A percentile compares a stretch with the other conserved stretches of the same genome.
Evolutionary conservation across 257 asterid species (phyloP).

Genomic region (Petunia secreta): DNA sequence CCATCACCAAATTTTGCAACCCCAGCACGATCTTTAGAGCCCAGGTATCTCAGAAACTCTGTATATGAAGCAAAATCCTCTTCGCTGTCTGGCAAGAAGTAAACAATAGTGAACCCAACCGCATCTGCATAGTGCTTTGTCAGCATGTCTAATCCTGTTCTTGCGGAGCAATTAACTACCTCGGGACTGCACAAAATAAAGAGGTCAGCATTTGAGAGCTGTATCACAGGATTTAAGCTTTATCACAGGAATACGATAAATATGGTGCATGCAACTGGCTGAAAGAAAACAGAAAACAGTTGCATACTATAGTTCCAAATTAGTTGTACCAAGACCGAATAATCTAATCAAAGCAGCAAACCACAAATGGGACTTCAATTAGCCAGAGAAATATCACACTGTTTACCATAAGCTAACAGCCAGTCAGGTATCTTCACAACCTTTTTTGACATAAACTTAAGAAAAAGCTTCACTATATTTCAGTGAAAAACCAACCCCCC

Average conservation of each 20-base stretch:
- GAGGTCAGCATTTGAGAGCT: neutral
- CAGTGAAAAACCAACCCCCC: neutral
- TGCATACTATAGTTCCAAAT: neutral
- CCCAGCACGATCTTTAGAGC: slow-evolving; percentile 90
- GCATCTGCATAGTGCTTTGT: slow-evolving; percentile 88
- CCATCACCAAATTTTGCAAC: slow-evolving; percentile 95
- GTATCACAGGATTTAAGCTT: neutral
- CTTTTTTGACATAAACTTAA: neutral
- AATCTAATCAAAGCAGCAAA: slow-evolving; percentile 2
- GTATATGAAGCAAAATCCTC: slow-evolving; percentile 92
- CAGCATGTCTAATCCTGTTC: slow-evolving; percentile 91
- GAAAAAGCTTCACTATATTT: neutral
- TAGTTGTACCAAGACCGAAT: neutral
- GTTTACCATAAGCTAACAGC: neutral
- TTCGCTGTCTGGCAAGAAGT: slow-evolving; percentile 92
- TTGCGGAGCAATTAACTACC: slow-evolving; percentile 82
- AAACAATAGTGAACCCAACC: slow-evolving; percentile 76
- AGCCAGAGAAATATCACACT: slow-evolving; percentile 11
- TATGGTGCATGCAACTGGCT: neutral
- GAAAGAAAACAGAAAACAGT: neutral
- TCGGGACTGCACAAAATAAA: slow-evolving; percentile 65
- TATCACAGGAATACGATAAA: neutral
- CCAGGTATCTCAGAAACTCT: slow-evolving; percentile 81
- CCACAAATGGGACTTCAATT: neutral
- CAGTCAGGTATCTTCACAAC: neutral